phyloP scores from a whole-genome alignment of 495 filamentous ascomycete genomes.

The Penicillium maclennaniae region DNA sequence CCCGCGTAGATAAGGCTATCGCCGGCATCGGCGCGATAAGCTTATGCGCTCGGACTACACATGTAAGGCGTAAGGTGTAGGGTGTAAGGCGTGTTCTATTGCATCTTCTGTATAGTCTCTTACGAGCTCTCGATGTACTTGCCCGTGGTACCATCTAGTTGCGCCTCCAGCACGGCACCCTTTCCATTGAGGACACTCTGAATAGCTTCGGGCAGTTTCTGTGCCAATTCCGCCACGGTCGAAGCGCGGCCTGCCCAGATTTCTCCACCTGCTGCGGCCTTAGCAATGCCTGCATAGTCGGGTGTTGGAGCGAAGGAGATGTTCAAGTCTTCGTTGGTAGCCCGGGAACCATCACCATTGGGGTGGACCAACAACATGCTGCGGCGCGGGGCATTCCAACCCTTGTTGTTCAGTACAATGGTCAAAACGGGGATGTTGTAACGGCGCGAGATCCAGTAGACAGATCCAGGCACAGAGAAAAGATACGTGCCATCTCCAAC shows the following conservation, averaged over 20 bases:
- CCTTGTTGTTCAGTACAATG: conserved; percentile 92
- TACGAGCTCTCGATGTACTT: conserved; percentile 32
- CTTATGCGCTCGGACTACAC: conserved; percentile 11
- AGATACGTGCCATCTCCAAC: conserved; percentile 92
- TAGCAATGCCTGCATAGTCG: conserved; percentile 88
- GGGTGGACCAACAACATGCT: conserved; percentile 81
- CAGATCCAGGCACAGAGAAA: conserved; percentile 81
- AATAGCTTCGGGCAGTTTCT: conserved; percentile 60
- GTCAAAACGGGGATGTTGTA: conserved; percentile 88
- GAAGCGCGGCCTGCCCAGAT: conserved; percentile 66
- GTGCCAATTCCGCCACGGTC: conserved; percentile 58
- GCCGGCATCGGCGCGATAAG: conserved; percentile 39
- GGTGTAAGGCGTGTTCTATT: not conserved
- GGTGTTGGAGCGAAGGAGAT: conserved; percentile 83
- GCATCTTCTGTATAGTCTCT: not conserved
- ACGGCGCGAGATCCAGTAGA: conserved; percentile 87
- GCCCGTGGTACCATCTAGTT: conserved; percentile 43
- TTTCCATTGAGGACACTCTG: conserved; percentile 62
- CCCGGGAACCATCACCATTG: conserved; percentile 70
- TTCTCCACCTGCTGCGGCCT: conserved; percentile 78
- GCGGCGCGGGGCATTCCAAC: conserved; percentile 81
- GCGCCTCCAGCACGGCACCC: conserved; percentile 62
- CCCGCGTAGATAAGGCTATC: conserved; percentile 43
- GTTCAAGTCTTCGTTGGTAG: conserved; percentile 81
- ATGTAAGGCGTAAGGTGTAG: not conserved